Base-by-base conservation (phyloP, 2,329 filamentous ascomycete genomes). In the Pseudophaeomoniella oleicola region DNA sequence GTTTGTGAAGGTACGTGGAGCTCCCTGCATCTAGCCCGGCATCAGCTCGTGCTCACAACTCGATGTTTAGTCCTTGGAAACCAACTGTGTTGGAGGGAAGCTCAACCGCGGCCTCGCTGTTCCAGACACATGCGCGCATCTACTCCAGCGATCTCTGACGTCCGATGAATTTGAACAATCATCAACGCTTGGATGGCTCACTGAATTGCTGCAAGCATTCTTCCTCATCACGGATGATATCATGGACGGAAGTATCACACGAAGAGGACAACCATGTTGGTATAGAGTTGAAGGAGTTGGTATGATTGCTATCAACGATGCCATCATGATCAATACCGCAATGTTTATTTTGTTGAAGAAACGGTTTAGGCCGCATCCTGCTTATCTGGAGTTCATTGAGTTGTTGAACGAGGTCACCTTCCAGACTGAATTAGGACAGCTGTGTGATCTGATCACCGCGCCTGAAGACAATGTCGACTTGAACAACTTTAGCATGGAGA, bases 51-150 rank as follows among this genome's bases (percentile, higher is more conserved):
- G 38, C 19, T 30, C 32, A 30, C 19, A 27, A 14, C 16, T 17
- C 18, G 18, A 36, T n/a, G 39, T 9, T 19, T 50, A 94, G 85
- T 80, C 72, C 43, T 72, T 96, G 52, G 73, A 87, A 55, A 71
- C 75, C 64, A 98, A 98, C 65, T 76, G 84, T 4, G 67, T 90
- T 37, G 90, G 90, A 49, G 90, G 90, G 56, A 98, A 98, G 71
- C 94, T 87, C 69, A 98, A 98, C 67, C 85, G 90, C 54, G 90
- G 90, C 64, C 92, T 98, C 75, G 96, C 87, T 34, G 88, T 96
- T 42, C 81, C 90, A 47, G 90, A 98, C 64, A 90, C 86, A 33
- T 78, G 79, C 46, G 80, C 84, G 46, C 68, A 90, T 51, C 76
- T 96, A 44, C 73, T 87, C 53, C 69, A 74, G 51, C 65, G 71